Evolutionary conservation across 2,329 filamentous ascomycete genomes (phyloP), one percentile per base, ranked within the genome.

Genomic region (Beauveria asiatica): DNA sequence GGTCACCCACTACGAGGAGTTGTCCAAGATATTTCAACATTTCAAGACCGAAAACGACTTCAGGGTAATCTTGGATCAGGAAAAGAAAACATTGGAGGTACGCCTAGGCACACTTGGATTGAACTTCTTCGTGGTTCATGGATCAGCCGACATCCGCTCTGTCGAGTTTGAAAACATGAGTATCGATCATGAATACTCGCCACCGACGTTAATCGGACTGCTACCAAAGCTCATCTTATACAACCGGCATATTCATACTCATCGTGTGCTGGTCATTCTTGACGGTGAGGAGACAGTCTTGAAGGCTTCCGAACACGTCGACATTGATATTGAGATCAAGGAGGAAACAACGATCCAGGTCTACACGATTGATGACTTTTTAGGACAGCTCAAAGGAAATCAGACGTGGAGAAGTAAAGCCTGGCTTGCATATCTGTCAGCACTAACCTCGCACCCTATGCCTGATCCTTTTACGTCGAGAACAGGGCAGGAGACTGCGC

Each of bases 401-500:
- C 79, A 80, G 0, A 78, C 71, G 11, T 62, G 84, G 0, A 72
- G 76, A 17, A 81, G 80, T 66, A 80, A 79, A 56, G 70, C 86
- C 0, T 74, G 76, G 25, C 69, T 83, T 0, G 71, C 70, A 5
- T 77, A 79, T 30, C 68, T 85, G 0, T 81, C 85, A 64, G 80
- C 78, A 0, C 56, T 83, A 0, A 85, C 82, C 0, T 80, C 81
- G 0, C 72, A 75, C 48, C 79, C 73, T 42, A 66, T 83, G 0
- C 75, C 77, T 0, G 82, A 85, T 63, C 69, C 68, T 0, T 68
- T 84, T 0, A 84, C 78, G 0, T 54, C 64, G 0, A 67, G 69
- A 3, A 85, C 81, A 0, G 83, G 83, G 0, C 82, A 80, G 0
- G 82, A 85, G 64, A 68, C 78, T 37, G 79, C 81, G 0, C 64